These are phyloP conservation scores for Fraxinus greggii DNA, from an alignment of 305 asterid genomes.

Conservation along the genomic window DNA sequence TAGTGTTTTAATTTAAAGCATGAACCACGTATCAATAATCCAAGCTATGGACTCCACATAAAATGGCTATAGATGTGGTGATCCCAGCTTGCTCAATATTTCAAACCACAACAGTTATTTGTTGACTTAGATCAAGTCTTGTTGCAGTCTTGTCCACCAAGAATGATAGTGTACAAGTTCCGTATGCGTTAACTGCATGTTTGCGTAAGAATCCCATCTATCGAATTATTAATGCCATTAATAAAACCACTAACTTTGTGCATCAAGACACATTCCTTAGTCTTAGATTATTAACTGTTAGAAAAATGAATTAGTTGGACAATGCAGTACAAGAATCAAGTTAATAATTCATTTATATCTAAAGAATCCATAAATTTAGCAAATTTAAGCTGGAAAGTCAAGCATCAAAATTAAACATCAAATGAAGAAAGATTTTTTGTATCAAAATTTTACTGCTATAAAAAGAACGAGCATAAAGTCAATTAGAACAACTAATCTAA, in stretches of 20 bases:
- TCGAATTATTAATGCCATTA: not conserved
- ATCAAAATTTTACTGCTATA: not conserved
- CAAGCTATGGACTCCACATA: not conserved
- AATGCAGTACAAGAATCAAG: not conserved
- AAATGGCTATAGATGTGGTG: not conserved
- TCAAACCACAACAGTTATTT: not conserved
- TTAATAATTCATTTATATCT: not conserved
- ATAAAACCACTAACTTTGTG: not conserved
- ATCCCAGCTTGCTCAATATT: not conserved
- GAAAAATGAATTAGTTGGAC: not conserved
- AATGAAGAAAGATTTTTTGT: not conserved
- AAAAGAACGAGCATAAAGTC: constrained; percentile 9
- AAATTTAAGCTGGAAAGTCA: not conserved
- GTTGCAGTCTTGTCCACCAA: not conserved
- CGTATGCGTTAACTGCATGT: not conserved
- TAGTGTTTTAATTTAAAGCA: not conserved
- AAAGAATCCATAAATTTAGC: not conserved
- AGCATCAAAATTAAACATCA: not conserved
- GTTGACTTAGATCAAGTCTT: not conserved
- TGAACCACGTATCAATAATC: not conserved
- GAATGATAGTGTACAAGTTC: not conserved
- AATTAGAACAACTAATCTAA: not conserved
- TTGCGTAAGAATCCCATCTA: not conserved
- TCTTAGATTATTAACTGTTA: not conserved
- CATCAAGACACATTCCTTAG: constrained; percentile 1